Base-by-base conservation (phyloP, 2,329 filamentous ascomycete species). In the Xylaria sp. region DNA sequence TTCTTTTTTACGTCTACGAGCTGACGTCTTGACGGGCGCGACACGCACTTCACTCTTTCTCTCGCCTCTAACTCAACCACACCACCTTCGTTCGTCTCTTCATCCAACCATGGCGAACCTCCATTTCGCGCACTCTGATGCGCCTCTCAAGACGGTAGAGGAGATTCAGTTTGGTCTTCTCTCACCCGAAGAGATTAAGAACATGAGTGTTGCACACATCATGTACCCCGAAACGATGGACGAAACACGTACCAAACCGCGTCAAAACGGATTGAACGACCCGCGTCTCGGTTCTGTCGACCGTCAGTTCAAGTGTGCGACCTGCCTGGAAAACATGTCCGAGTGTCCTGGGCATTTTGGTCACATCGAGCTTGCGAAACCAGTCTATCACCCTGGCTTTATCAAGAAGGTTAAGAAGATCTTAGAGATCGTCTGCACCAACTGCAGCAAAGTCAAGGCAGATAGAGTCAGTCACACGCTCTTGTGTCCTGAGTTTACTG, bases 161-260 rank as follows among this genome's bases (percentile, higher is more conserved):
- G 96, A 99, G 85, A 97, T 99, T 73, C 96, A 99, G 84, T 99
- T 99, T 77, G 95, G 95, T 76, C 87, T 99, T 76, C 87, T 99
- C 79, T 96, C 95, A 37, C 95, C 95, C 25, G 95, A 99, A 78
- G 96, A 99, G 83, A 97, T 98, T 80, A 98, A 99, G 84, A 94
- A 91, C 74, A 96, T 98, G 92, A 97, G 94, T 80, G 94, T 98
- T 67, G 91, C 89, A 71, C 92, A 97, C 78, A 94, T 99, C 77
- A 87, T 95, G 78, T 98, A 97, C 76, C 94, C 95, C n/a, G 95
- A 99, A 83, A 98, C 95, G 28, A 97, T 99, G 95, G 95, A 99
- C 76, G 95, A 99, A 79, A 90, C 90, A 78, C 91, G 94, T 74
- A 89, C 92, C 70, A 92, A 92, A 77, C 95, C 95, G 68, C 92